Base-by-base conservation (phyloP, 352 stramenopile genomes). In the Peronospora tabacina region DNA sequence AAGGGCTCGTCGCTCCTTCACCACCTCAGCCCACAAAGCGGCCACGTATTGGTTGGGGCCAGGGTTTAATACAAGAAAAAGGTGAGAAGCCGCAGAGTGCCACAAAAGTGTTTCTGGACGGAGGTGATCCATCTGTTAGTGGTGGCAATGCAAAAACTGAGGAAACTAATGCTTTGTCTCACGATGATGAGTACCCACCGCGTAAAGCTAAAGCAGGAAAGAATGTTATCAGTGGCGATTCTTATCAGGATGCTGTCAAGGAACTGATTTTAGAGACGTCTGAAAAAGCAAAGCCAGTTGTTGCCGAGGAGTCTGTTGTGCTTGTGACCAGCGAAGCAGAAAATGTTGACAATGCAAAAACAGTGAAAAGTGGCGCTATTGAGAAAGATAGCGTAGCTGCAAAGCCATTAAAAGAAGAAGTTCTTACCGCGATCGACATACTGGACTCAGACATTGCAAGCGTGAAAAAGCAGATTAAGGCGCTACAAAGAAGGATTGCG, bases 31-130 rank as follows among this genome's bases (percentile, higher is more conserved):
- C 73, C 44, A 54, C 58, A 38, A 93, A 93, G 49, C 80, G 82
- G 12, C 80, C 80, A 40, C 73, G 82, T 12, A 83, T 93, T 60
- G 80, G 77, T 8, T 93, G 82, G 82, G 82, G 82, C 15, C 68
- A 90, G 58, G 81, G 81, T 20, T 53, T 92, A n/a, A 61, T 88
- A 29, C 63, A 75, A 26, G 52, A 80, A 26, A 66, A 63, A 22
- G 49, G 60, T n/a, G 41, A 58, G 1, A 22, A 20, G 9, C 45
- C 13, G 22, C 20, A 47, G 9, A 46, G 58, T 8, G 30, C 24
- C 4, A 15, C 29, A 42, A 13, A 5, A 41, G 20, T 11, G 9
- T 26, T 29, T 24, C 34, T 35, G 32, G 35, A 70, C 30, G 40
- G 42, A 47, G 32, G 15, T 9, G 42, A 49, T 6, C 32, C 33